Base-by-base conservation (phyloP, 768 basidiomycete species). In the Macrolepiota dolichaula region DNA sequence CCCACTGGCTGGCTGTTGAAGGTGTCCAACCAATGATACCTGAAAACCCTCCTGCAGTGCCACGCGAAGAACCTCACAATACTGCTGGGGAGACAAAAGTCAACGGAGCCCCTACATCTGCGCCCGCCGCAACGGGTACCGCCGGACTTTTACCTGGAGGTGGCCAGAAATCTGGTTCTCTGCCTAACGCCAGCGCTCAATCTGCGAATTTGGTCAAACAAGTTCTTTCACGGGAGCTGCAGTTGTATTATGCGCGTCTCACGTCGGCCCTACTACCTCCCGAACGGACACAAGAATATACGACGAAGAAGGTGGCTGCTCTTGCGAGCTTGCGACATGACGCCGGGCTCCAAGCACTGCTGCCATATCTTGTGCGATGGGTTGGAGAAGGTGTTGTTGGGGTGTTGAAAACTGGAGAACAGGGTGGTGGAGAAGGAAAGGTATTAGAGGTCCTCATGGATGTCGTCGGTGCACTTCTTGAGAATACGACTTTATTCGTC, bases 1-100 rank as follows among this genome's bases (percentile, higher is more conserved):
- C 97, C 1, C 97, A 99, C 71, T 99, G 97, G 97, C 81, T 99
- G 35, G 96, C 96, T 0, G 94, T 99, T 40, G 97, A 99, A 67
- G 97, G 97, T 25, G 91, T 99, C 12, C 97, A 98, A 69, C 96
- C 96, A 0, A 83, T 94, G n/a, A 91, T 96, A 53, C 92, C 93
- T 12, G 94, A 97, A 71, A 98, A 98, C 71, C 95, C 95, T 0
- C 89, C 92, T n/a, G 87, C 88, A 1, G 78, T 91, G 47, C 87
- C 88, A 0, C 78, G 83, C 25, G 65, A 66, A 65, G 86, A 88
- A 58, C 67, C 72, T 25, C 77, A 57, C 5, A 25, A 42, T 6
- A 44, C 53, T n/a, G 1, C 52, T 7, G 52, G 52, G 15, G 59
- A 55, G 55, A 55, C 44, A 13, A 61, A 61, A n/a, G 52, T 61